These are phyloP conservation scores for Rhodotorula paludigena DNA, from an alignment of 768 basidiomycete species.

Conservation along the genomic window DNA sequence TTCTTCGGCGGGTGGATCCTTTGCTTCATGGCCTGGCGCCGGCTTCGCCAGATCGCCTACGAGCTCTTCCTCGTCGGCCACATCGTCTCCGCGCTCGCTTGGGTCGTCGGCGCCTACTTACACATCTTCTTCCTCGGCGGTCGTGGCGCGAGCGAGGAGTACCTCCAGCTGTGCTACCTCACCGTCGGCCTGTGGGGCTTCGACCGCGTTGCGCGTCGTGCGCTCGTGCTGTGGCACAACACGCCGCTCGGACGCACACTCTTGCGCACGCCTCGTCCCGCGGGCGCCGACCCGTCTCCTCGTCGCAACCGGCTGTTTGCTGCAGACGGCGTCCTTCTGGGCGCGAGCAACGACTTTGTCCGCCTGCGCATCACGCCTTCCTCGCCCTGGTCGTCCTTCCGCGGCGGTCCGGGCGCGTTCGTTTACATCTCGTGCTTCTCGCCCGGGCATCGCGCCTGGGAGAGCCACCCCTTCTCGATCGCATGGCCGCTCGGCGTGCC, in stretches of 20 bases:
- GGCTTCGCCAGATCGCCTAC: not conserved
- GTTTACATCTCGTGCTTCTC: slow-evolving; percentile 13
- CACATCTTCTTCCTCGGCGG: slow-evolving; percentile 8
- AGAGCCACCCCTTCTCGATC: slow-evolving; percentile 21
- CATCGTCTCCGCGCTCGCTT: slow-evolving; percentile 3
- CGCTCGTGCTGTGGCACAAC: slow-evolving; percentile 2
- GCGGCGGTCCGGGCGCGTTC: slow-evolving; percentile 5
- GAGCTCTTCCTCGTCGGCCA: slow-evolving; percentile 4
- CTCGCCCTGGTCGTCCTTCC: not conserved
- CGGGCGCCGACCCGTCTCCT: not conserved
- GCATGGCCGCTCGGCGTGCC: slow-evolving; percentile 18
- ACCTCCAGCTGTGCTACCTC: not conserved
- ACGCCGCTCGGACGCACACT: not conserved
- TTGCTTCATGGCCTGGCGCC: slow-evolving; percentile 6
- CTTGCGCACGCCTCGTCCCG: not conserved
- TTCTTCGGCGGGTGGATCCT: not conserved
- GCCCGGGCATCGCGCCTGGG: not conserved
- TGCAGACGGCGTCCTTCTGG: not conserved
- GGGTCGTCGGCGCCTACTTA: not conserved
- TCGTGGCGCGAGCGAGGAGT: not conserved
- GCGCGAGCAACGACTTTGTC: slow-evolving; percentile 1
- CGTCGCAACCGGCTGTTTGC: not conserved
- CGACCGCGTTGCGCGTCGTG: slow-evolving; percentile 8
- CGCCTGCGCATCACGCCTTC: slow-evolving; percentile 11
- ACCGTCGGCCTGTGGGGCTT: not conserved